A percentile compares a stretch with the other conserved stretches of the same genome.
Conservation (phyloP, 2,329 filamentous ascomycete species). For the Penicillium crustosum region DNA sequence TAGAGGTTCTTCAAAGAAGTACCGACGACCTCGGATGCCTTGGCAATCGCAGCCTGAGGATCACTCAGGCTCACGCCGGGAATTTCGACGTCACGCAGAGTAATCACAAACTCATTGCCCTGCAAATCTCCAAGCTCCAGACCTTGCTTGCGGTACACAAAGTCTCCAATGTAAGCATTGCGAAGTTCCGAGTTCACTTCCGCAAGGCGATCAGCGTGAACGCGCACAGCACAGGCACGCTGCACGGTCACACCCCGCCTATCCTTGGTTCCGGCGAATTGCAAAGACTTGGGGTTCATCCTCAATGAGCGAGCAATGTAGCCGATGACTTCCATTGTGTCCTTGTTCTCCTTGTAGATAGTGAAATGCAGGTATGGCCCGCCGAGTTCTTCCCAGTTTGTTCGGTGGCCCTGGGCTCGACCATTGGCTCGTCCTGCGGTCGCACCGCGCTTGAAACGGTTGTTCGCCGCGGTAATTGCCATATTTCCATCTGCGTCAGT, state of each 20-base stretch:
- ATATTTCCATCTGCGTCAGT: slow-evolving; percentile 71
- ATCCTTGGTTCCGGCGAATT: slow-evolving; percentile 90
- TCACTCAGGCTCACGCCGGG: slow-evolving; percentile 42
- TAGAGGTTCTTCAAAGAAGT: slow-evolving; percentile 66
- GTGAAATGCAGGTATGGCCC: slow-evolving; percentile 87
- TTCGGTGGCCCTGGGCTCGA: slow-evolving; percentile 42
- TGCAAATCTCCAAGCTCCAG: slow-evolving; percentile 79
- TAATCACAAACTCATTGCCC: slow-evolving; percentile 93
- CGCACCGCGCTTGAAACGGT: slow-evolving; percentile 35
- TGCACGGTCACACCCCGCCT: slow-evolving; percentile 83
- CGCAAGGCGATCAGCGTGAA: slow-evolving; percentile 63
- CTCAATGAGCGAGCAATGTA: slow-evolving; percentile 73
- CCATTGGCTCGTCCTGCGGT: slow-evolving; percentile 33
- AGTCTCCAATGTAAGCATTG: slow-evolving; percentile 71
- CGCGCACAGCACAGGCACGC: slow-evolving; percentile 66
- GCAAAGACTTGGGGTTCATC: slow-evolving; percentile 65
- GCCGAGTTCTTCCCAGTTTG: slow-evolving; percentile 65
- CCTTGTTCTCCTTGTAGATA: slow-evolving; percentile 94
- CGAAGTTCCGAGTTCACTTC: slow-evolving; percentile 61
- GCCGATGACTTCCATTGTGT: slow-evolving; percentile 87
- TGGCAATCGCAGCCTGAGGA: slow-evolving; percentile 49
- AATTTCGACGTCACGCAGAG: slow-evolving; percentile 79
- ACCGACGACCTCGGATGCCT: slow-evolving; percentile 49
- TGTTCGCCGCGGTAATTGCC: slow-evolving; percentile 52
- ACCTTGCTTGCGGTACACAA: slow-evolving; percentile 68